Evolutionary conservation across 2,329 filamentous ascomycete genomes (phyloP).

Genomic region (Colletotrichum chrysophilum): DNA sequence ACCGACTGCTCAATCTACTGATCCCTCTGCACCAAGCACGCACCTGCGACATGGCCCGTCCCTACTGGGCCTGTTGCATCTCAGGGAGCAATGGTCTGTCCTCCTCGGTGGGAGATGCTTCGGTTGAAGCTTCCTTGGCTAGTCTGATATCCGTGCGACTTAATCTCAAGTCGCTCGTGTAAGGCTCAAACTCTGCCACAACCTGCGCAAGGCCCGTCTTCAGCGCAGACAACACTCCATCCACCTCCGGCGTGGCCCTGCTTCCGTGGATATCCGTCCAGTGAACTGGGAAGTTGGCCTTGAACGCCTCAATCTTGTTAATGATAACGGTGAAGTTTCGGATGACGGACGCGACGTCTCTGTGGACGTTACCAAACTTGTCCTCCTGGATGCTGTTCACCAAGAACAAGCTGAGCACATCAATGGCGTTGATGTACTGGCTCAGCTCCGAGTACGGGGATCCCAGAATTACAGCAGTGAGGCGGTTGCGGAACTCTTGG

Average conservation of each 20-base stretch:
- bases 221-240: slow-evolving; percentile 69
- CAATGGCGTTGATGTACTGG: slow-evolving; percentile 74
- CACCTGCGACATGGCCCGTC: neutral
- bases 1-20: neutral
- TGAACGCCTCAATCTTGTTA: slow-evolving; percentile 72
- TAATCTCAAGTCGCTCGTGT: slow-evolving; percentile 73
- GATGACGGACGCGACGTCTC: slow-evolving; percentile 77
- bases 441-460: slow-evolving; percentile 73
- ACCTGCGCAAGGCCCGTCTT: slow-evolving; percentile 70
- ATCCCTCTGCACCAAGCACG: neutral
- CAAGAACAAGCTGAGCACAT: slow-evolving; percentile 71
- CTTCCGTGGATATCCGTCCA: slow-evolving; percentile 77
- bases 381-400: slow-evolving; percentile 81
- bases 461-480: slow-evolving; percentile 74
- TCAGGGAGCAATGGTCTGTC: slow-evolving; percentile 23
- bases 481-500: slow-evolving; percentile 68
- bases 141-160: slow-evolving; percentile 73
- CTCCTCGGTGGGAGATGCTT: slow-evolving; percentile 22
- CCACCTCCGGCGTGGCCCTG: slow-evolving; percentile 68
- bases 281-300: slow-evolving; percentile 63
- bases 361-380: slow-evolving; percentile 83
- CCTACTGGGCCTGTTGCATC: slow-evolving; percentile 32
- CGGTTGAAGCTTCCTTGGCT: slow-evolving; percentile 69
- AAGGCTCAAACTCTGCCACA: slow-evolving; percentile 75
- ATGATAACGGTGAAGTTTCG: slow-evolving; percentile 74